Conservation (phyloP, 2,329 filamentous ascomycete species). For the Trichophyton mentagrophytes region DNA sequence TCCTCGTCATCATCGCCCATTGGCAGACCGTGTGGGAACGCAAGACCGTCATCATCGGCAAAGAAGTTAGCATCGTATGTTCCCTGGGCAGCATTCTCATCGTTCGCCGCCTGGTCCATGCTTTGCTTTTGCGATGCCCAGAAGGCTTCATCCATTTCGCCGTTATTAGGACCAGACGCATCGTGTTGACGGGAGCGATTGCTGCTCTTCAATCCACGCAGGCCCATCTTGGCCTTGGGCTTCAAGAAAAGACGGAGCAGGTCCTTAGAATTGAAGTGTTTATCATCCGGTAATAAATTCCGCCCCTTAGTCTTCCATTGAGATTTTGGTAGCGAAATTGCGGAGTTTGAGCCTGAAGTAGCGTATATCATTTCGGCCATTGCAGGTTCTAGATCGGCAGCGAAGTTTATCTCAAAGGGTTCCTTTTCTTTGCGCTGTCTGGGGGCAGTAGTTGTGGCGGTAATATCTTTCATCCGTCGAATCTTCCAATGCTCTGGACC, state of each 20-base stretch:
- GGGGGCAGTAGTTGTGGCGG: constrained; percentile 38
- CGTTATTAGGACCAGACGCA: constrained; percentile 48
- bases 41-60: constrained; percentile 51
- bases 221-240: constrained; percentile 72
- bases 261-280: constrained; percentile 92
- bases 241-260: constrained; percentile 86
- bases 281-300: constrained; percentile 90
- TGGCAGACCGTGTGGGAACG: constrained; percentile 35
- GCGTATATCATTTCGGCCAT: constrained; percentile 69
- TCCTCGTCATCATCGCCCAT: constrained; percentile 35
- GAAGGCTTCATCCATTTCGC: constrained; percentile 87
- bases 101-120: constrained; percentile 37
- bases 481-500: constrained; percentile 99
- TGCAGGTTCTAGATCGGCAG: constrained; percentile 56
- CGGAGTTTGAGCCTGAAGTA: constrained; percentile 62
- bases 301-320: constrained; percentile 91
- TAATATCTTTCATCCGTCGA: constrained; percentile 75
- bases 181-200: constrained; percentile 28
- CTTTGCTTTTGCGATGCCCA: constrained; percentile 58
- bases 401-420: constrained; percentile 87
- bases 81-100: constrained; percentile 51
- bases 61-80: constrained; percentile 98
- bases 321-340: constrained; percentile 77
- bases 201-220: constrained; percentile 39
- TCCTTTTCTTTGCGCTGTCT: constrained; percentile 85